Base-by-base conservation (phyloP, 176 grass and related monocot genomes). In the Oryza glaberrima region DNA sequence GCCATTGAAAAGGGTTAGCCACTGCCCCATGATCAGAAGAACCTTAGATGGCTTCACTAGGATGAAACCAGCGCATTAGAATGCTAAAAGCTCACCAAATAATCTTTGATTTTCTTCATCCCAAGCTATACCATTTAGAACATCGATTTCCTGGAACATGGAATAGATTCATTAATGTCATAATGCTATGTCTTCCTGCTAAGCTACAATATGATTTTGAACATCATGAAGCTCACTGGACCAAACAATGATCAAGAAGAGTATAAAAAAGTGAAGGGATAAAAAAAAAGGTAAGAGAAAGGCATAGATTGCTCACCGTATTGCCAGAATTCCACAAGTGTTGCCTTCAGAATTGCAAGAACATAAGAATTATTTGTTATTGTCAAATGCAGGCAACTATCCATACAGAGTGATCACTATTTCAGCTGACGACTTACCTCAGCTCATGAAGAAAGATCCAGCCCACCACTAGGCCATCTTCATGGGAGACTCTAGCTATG, bases 61-160 rank as follows among this genome's bases (percentile, higher is more conserved):
- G n/a, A 70, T 1, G 6, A 7, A 52, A 23, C 46, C 16, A 65
- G 4, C 54, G 12, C 17, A 56, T 0, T 46, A 26, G 4, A 12
- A 48, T 65, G 10, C 1, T 0, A 67, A 44, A 11, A 79, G 77
- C 73, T 84, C 54, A 98, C 96, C 96, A 15, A 95, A 98, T 78
- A 98, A 65, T 81, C 96, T 94, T 13, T 82, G 83, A 0, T 86
- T 94, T 87, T 87, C 83, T 66, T 90, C 81, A 60, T 98, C 96
- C 96, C 93, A 95, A 77, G 96, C 96, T 90, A 98, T 98, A 46
- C 93, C 96, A 23, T 98, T 98, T 77, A 98, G 74, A 82, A 91
- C 87, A 79, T 98, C 96, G 40, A 98, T 88, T 25, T 16, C 78
- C 96, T 98, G 86, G 79, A 89, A 89, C 1, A 91, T 41, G 52